phyloP scores from a whole-genome alignment of 768 basidiomycete species.

The Goffeauzyma gilvescens region DNA sequence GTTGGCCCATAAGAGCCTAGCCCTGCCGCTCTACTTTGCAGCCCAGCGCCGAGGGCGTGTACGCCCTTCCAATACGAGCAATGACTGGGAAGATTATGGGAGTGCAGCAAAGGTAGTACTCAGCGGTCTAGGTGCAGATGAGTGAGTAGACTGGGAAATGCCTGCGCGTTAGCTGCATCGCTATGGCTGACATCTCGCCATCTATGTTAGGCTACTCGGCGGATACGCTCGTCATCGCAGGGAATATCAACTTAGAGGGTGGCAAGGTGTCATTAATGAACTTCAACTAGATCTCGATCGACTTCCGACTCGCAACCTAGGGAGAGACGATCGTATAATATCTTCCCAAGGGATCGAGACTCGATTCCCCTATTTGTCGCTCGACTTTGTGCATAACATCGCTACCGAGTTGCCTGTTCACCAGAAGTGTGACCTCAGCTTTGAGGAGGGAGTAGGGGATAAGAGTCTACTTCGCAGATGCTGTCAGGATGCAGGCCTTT shows the following conservation, averaged over 20 bases:
- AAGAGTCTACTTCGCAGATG: constrained; percentile 65
- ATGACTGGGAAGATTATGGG: constrained; percentile 42
- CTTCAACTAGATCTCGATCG: constrained; percentile 78
- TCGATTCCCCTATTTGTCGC: constrained; percentile 73
- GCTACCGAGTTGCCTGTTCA: constrained; percentile 55
- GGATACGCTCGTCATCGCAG: constrained; percentile 80
- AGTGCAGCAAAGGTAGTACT: constrained; percentile 66
- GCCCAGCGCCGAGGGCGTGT: constrained; percentile 56
- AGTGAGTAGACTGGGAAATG: constrained; percentile 31
- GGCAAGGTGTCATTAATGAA: constrained; percentile 63
- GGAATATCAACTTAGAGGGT: constrained; percentile 48
- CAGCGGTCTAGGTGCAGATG: constrained; percentile 85
- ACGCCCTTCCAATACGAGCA: too few relatives aligned
- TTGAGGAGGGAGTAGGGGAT: constrained; percentile 64
- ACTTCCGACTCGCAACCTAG: constrained; percentile 72
- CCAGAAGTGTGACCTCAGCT: constrained; percentile 57
- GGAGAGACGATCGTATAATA: constrained; percentile 82
- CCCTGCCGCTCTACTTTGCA: constrained; percentile 81
- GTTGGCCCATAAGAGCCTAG: too few relatives aligned
- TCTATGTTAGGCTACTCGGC: constrained; percentile 43
- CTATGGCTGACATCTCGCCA: not conserved
- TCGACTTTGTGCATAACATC: constrained; percentile 57
- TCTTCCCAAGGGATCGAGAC: constrained; percentile 83
- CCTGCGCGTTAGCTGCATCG: not conserved
- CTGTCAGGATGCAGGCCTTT: constrained; percentile 52